Evolutionary conservation across 495 filamentous ascomycete species (phyloP).

Genomic region (Penicillium pulvis): DNA sequence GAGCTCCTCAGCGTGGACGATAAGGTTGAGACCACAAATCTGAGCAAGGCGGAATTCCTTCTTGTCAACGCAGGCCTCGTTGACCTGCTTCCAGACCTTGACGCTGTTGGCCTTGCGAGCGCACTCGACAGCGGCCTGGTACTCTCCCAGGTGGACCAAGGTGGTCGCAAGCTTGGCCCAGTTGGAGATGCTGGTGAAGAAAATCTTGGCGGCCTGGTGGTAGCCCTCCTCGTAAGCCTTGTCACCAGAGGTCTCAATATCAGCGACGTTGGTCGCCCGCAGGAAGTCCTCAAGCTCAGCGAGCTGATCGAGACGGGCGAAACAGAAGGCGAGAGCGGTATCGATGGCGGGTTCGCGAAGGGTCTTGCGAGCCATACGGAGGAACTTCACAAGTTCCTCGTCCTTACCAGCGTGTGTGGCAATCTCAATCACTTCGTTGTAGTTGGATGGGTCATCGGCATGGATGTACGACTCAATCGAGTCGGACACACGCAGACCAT

Average conservation of each 20-base stretch:
- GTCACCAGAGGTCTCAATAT: constrained; percentile 94
- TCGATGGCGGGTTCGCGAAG: constrained; percentile 93
- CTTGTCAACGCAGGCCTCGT: constrained; percentile 94
- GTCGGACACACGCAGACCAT: constrained; percentile 91
- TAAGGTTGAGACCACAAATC: constrained; percentile 98
- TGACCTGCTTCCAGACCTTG: constrained; percentile 99
- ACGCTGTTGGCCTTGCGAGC: constrained; percentile 99
- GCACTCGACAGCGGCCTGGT: constrained; percentile 97
- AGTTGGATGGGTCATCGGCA: constrained; percentile 90
- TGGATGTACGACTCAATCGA: constrained; percentile 97
- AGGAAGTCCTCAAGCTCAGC: constrained; percentile 96
- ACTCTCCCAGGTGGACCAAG: constrained; percentile 91
- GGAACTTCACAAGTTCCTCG: constrained; percentile 95
- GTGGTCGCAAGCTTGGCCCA: constrained; percentile 99
- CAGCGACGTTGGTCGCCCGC: constrained; percentile 89
- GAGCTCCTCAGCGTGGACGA: constrained; percentile 96
- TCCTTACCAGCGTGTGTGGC: constrained; percentile 96
- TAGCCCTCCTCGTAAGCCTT: constrained; percentile 95
- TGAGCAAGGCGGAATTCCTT: constrained; percentile 99
- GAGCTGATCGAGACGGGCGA: constrained; percentile 87
- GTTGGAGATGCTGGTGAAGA: constrained; percentile 97
- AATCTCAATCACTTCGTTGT: constrained; percentile 93
- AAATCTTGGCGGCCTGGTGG: constrained; percentile 97
- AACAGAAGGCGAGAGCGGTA: constrained; percentile 90
- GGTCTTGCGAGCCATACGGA: constrained; percentile 96